These are phyloP conservation scores for Ceratocystis ficicola DNA, from an alignment of 2,329 filamentous ascomycete genomes.

Conservation along the genomic window DNA sequence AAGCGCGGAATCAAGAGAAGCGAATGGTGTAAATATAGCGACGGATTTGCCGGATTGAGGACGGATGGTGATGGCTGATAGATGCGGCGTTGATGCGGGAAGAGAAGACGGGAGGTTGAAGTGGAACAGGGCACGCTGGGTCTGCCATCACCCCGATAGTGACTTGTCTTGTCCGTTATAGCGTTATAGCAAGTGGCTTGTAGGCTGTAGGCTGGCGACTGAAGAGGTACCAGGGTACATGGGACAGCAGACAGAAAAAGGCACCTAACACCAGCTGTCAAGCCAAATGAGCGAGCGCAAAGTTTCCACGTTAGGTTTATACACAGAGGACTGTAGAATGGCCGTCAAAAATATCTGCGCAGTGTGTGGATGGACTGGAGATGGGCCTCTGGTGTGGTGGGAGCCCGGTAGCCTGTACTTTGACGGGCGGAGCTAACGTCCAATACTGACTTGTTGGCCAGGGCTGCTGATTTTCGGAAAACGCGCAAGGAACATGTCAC, in stretches of 20 bases:
- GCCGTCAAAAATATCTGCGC: neutral
- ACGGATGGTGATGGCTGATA: slow-evolving; percentile 20
- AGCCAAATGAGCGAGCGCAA: neutral
- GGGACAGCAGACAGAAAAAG: neutral
- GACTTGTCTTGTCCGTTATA: slow-evolving; percentile 15
- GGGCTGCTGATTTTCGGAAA: neutral
- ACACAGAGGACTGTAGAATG: neutral
- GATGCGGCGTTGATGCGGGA: slow-evolving; percentile 38
- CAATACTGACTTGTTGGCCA: neutral
- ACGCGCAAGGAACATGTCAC: slow-evolving; percentile 2
- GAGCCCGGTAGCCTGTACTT: slow-evolving; percentile 8
- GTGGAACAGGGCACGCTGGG: slow-evolving; percentile 22
- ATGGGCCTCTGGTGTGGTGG: neutral
- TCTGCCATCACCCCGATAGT: slow-evolving; percentile 12
- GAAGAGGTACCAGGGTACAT: slow-evolving; percentile 16
- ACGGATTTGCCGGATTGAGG: slow-evolving; percentile 30
- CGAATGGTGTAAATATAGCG: slow-evolving; percentile 29
- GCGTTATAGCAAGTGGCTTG: neutral
- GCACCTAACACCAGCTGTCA: neutral
- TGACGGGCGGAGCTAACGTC: slow-evolving; percentile 5
- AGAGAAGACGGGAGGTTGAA: slow-evolving; percentile 46
- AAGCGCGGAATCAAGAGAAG: slow-evolving; percentile 20
- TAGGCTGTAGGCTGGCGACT: no score
- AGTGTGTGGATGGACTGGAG: neutral
- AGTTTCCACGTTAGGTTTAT: neutral